Evolutionary conservation across 768 basidiomycete genomes (phyloP).

Genomic region (Leccinum boreale): DNA sequence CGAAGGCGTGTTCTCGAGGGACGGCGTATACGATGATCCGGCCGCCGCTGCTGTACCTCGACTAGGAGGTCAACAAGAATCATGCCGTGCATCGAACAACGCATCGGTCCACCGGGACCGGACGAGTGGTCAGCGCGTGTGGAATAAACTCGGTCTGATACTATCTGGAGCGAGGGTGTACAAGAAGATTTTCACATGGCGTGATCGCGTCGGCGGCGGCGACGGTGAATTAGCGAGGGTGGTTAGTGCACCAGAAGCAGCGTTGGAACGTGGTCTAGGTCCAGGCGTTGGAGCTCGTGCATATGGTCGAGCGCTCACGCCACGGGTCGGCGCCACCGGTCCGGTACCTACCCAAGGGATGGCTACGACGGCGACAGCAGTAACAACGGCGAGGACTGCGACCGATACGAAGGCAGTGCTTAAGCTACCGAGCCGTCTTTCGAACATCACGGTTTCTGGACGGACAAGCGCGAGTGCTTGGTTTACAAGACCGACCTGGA

Average conservation of each 20-base stretch:
- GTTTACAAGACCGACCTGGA: neutral
- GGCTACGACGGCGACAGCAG: neutral
- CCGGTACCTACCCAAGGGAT: neutral
- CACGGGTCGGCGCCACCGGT: conserved; percentile 16
- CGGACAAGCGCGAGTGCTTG: conserved; percentile 1
- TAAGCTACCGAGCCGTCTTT: neutral
- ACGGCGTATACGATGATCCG: conserved; percentile 13
- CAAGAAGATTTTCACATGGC: conserved; percentile 9
- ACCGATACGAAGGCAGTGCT: neutral
- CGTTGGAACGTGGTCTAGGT: neutral
- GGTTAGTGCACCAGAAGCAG: neutral
- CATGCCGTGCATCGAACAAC: neutral
- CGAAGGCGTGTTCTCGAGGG: neutral
- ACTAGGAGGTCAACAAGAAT: neutral
- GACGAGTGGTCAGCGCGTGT: neutral
- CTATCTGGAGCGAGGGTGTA: conserved; percentile 3
- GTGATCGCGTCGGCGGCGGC: conserved; percentile 3
- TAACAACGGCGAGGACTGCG: neutral
- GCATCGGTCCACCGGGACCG: neutral
- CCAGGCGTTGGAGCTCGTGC: neutral
- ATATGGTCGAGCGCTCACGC: conserved; percentile 1
- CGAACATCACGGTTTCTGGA: neutral
- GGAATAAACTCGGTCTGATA: neutral
- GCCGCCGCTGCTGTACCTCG: conserved; percentile 5
- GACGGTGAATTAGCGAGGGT: neutral